Evolutionary conservation across 352 stramenopile genomes (phyloP), one percentile per base, ranked within the genome.

Genomic region (Hyaloperonospora brassicae): DNA sequence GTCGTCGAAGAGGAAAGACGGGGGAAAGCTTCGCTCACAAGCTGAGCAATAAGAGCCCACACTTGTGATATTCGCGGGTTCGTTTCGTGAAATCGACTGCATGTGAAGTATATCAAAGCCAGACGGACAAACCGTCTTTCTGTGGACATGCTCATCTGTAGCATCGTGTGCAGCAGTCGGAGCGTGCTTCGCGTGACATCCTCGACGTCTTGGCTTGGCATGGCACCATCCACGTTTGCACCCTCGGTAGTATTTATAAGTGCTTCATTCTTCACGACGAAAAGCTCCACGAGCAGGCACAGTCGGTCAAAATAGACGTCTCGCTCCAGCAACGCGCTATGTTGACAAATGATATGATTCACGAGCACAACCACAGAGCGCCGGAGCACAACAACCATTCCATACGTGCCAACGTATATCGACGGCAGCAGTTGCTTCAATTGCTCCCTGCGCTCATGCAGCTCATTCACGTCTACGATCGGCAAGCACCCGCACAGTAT

Each of bases 401-500:
- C 46, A 50, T 76, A 74, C 24, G 75, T 77, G 13, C 55, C 59
- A 8, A 86, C 56, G 35, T 73, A 55, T 13, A 86, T 74, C 10
- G 57, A 63, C 5, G 75, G 75, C 13, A 86, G 54, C 58, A 86
- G 55, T 24, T 61, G 45, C 52, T 80, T 82, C 21, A 86, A 36
- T 17, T 84, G 73, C 5, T 77, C 55, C 21, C 62, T 62, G 10
- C 75, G 63, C 24, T 77, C 58, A 8, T 58, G 45, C 12, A 77
- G 47, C 12, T 68, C 48, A 8, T 44, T 50, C 14, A 44, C 17
- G 22, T 79, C 56, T 23, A 52, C 52, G 44, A 69, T 68, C 2
- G 64, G 61, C 44, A 75, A 72, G 48, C 75, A 86, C 2, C 75
- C 75, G 47, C 75, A 86, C 1, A 86, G 51, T 41, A 46, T 59